phyloP scores from a whole-genome alignment of 768 basidiomycete species.

The Dentipellis fragilis region DNA sequence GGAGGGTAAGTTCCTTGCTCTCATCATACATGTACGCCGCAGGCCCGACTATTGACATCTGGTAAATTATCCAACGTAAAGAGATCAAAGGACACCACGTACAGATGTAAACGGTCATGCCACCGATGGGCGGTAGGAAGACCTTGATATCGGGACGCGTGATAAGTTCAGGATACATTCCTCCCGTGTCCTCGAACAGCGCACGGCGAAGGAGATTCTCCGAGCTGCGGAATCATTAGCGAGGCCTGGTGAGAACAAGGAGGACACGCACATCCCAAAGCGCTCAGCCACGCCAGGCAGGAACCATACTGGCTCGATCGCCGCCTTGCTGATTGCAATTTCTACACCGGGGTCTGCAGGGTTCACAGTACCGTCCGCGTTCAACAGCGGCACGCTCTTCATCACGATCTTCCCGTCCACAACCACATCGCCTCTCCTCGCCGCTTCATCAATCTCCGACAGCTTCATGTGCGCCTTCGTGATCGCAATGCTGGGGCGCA shows the following conservation, averaged over 20 bases:
- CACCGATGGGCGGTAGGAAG: constrained; percentile 92
- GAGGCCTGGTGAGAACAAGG: background rate
- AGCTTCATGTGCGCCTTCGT: constrained; percentile 94
- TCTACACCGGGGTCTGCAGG: constrained; percentile 70
- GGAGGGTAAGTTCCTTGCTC: constrained; percentile 72
- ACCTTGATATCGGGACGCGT: constrained; percentile 93
- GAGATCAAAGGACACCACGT: constrained; percentile 1
- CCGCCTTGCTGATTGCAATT: constrained; percentile 83
- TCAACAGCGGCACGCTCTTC: constrained; percentile 50
- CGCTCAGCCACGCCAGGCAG: constrained; percentile 87
- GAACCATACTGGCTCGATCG: constrained; percentile 95
- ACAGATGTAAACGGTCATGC: constrained; percentile 89
- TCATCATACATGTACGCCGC: constrained; percentile 69
- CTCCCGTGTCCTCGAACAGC: constrained; percentile 92
- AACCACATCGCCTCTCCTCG: constrained; percentile 55
- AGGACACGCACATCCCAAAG: constrained; percentile 71
- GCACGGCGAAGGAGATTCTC: constrained; percentile 82
- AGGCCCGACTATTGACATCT: constrained; percentile 53
- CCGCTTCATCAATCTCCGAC: constrained; percentile 81
- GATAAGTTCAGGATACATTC: constrained; percentile 93
- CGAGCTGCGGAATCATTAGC: constrained; percentile 35
- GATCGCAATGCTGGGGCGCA: constrained; percentile 86
- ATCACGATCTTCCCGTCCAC: constrained; percentile 82
- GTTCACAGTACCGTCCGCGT: constrained; percentile 52
- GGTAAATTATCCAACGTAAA: background rate